Evolutionary conservation across 306 rosid genomes (phyloP), one percentile per base, ranked within the genome.

Genomic region (Cicer bijugum): DNA sequence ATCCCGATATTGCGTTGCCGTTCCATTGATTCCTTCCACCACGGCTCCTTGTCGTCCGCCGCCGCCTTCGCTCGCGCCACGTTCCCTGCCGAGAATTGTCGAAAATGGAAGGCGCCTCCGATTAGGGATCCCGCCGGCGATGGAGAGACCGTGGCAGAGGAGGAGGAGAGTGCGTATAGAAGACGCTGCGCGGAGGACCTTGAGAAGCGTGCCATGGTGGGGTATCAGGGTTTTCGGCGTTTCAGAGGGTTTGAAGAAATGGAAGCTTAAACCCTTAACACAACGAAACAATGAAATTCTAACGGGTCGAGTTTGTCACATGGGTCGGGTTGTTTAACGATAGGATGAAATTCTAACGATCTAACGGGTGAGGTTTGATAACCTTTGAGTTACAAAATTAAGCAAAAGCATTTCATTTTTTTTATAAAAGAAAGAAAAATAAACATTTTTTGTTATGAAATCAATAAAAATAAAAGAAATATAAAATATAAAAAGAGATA

Each of bases 21-120:
- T 48, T 76, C 86, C 99, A 89, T 85, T 1, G 97, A 86, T 33
- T 90, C 99, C 85, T 86, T 88, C 99, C 96, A 94, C 95, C 95
- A 90, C 0, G 88, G 90, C 45, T 94, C 97, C 71, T 94, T 91
- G 1, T 86, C 92, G 0, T 7, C 23, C 8, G 86, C 90, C 1
- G 86, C 92, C 4, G 87, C 89, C 39, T 86, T 89, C 8, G 86
- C 82, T 3, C 95, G 96, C 1, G 93, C 99, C 5, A 72, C 69
- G 78, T 75, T 89, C 0, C 92, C 94, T 0, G 89, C 46, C 1
- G 98, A 91, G 52, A 84, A 77, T 0, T 80, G 80, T 63, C 96
- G 88, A 82, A 84, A 85, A 23, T 85, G 92, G 86, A 80, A 85
- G 45, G 84, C 75, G 9, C 89, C 87, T 58, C 50, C 76, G 73